Base-by-base conservation (phyloP, 305 asterid genomes). In the Striga hermonthica region DNA sequence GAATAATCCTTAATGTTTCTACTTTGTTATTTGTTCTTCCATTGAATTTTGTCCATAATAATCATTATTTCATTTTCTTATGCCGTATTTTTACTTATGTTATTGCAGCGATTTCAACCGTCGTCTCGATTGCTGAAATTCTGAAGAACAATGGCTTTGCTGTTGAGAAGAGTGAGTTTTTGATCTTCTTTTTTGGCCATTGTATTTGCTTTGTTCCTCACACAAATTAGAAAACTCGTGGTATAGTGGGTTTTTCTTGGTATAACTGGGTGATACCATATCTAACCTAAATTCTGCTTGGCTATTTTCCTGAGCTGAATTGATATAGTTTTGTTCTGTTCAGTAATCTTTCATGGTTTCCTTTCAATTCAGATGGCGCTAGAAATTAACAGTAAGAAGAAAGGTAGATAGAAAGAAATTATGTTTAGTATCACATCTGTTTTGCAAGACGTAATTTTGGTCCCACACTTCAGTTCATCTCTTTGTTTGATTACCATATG, bases 71-170 rank as follows among this genome's bases (percentile, higher is more conserved):
- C 28, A 7, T 60, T 9, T 35, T 55, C 52, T 75, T 64, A 65
- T 34, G 56, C 58, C 57, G 31, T 28, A 2, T 45, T 72, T 68
- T 56, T 55, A n/a, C 43, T 8, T 69, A 14, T 77, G 69, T 60
- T 60, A 36, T 62, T 79, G 68, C 83, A 88, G 95, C 95, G 38
- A 87, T 85, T 67, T 83, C 93, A 61, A 87, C 93, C 12, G 93
- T 82, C 52, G 89, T 88, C 74, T 80, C 90, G 40, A 60, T 88
- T 40, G 90, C 93, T 39, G 93, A 88, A 76, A 88, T 88, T 69
- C 79, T 83, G 79, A 88, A 88, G 81, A 88, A 88, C 74, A 82
- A 78, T 72, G 95, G 95, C 59, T 76, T 87, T 78, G 95, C 95
- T 71, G 74, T 82, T 69, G 95, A 87, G 78, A 87, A 85, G 84